Base-by-base conservation (phyloP, 192 early-diverging fungal genomes). In the Bifiguratus adelaidae region DNA sequence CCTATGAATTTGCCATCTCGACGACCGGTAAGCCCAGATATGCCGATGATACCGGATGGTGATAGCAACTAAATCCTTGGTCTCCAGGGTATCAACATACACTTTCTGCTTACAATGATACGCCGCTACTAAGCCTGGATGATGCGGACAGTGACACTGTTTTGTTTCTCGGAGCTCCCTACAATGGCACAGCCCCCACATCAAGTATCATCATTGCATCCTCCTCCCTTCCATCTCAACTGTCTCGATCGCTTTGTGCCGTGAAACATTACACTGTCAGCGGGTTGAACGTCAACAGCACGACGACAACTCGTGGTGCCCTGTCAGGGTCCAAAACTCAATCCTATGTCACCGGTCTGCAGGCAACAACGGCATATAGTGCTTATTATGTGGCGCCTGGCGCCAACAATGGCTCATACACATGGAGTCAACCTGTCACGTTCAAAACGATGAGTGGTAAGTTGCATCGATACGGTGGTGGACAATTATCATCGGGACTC, bases 161-260 rank as follows among this genome's bases (percentile, higher is more conserved):
- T 5, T 41, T 65, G 2, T 65, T 65, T 28, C 44, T 59, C 7
- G 46, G 52, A n/a, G 46, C 38, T 22, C 43, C 52, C 20, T 59
- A 55, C 13, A 27, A 44, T 22, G 41, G 32, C 2, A 33, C 43
- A 1, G 18, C 58, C 3, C 50, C 52, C 7, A 55, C 50, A 12
- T 41, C 45, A 12, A 55, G 52, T 1, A 25, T 55, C 7, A 18
- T 65, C 18, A 42, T 65, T 12, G 37, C 62, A 11, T 4, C 33
- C 11, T 11, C 35, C 30, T 21, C 18, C 15, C 34, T 68, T 4
- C 62, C 72, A 0, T 18, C 22, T 3, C 58, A 56, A 36, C 44
- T 78, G 12, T 55, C 56, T 1, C 46, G 45, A 12, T 78, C 76
- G 7, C 44, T 60, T 16, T 78, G 76, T 36, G 76, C 76, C 11